Conservation (phyloP, 208 protist species). For the Acanthamoeba royreba region DNA sequence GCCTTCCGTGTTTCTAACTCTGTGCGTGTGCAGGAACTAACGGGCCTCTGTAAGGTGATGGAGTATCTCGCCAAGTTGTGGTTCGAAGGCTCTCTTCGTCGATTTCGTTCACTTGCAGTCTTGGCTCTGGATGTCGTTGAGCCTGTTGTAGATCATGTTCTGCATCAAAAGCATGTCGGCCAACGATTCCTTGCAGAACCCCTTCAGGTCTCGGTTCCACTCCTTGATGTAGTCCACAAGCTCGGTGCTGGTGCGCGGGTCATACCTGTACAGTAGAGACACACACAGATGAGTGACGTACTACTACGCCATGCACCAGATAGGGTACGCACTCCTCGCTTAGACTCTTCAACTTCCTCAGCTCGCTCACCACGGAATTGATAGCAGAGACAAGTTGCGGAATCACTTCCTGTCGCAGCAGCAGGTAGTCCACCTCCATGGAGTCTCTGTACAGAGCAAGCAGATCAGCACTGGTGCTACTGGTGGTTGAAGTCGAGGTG, state of each 20-base stretch:
- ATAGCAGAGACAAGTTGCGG: neutral
- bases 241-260: neutral
- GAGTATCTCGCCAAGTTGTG: too few species aligned
- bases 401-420: neutral
- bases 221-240: neutral
- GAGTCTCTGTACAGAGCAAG: neutral
- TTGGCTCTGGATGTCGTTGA: neutral
- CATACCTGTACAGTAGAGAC: neutral
- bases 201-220: neutral
- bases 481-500: neutral
- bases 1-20: too few species aligned
- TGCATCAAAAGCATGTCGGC: neutral
- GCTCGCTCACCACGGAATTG: neutral
- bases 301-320: too few species aligned
- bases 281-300: neutral
- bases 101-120: too few species aligned
- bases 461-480: neutral
- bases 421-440: neutral
- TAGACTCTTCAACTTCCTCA: neutral
- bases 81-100: too few species aligned
- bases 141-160: neutral
- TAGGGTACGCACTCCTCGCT: neutral
- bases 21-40: too few species aligned
- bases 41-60: too few species aligned
- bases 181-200: neutral